phyloP scores from a whole-genome alignment of 139 green algal species.

The Coelastrella sp. region DNA sequence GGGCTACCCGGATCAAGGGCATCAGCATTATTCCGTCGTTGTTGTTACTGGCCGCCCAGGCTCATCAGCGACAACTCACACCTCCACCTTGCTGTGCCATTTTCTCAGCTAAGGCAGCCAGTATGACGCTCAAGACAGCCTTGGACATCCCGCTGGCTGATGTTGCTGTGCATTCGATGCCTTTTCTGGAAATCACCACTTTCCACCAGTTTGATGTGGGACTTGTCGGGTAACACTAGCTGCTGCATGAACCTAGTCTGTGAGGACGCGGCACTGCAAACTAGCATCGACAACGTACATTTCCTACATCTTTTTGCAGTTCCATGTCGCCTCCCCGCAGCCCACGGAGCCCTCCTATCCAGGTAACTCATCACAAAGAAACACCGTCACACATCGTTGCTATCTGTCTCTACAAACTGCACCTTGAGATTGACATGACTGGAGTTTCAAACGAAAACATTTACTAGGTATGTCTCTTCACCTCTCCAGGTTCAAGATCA shows the following conservation, averaged over 20 bases:
- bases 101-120: background rate
- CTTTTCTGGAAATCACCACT: conserved; percentile 32
- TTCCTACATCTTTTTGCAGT: background rate
- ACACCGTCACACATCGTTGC: too few species aligned
- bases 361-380: too few species aligned
- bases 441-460: background rate
- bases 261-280: background rate
- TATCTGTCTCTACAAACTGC: too few species aligned
- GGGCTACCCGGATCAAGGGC: too few species aligned
- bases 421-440: too few species aligned
- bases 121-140: conserved; percentile 11
- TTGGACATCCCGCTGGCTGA: conserved; percentile 24
- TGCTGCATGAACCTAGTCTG: too few species aligned
- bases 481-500: conserved; percentile 22
- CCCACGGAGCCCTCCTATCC: conserved; percentile 3
- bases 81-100: background rate
- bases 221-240: conserved; percentile 44
- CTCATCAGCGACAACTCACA: too few species aligned
- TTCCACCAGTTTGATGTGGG: conserved; percentile 41
- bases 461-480: background rate
- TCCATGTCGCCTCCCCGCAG: background rate
- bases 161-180: background rate
- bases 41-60: too few species aligned
- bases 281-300: too few species aligned
- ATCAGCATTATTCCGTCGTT: too few species aligned